Base-by-base conservation (phyloP, 2,329 filamentous ascomycete species). In the Ceratocystis smalleyi region DNA sequence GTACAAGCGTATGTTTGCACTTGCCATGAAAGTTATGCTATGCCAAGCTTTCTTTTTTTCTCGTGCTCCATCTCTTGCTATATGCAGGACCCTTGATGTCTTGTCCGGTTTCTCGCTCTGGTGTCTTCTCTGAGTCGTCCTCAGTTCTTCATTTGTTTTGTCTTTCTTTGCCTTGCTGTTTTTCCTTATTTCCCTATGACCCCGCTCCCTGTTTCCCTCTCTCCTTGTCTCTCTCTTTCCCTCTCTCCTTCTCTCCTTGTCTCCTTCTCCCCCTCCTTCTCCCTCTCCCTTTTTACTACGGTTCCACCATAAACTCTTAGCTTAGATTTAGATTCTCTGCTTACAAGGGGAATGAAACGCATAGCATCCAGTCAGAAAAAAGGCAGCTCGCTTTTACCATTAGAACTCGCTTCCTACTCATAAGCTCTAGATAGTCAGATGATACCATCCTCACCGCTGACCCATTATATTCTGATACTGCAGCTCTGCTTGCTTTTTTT, bases 341-440 rank as follows among this genome's bases (percentile, higher is more conserved):
- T 57, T 32, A 57, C 54, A 57, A 57, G 54, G 54, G 54, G 27
- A 57, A 57, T 35, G 54, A 57, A 57, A 57, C 54, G 17, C 54
- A 57, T 19, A 32, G 32, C 17, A 8, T 57, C 27, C 27, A 6
- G 5, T 22, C 27, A 55, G 30, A 55, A 19, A 54, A 55, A 30
- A 57, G n/a, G 17, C 17, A 19, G 17, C 2, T 57, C 17, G 6
- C 27, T 35, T 57, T 57, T 19, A 15, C 17, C 12, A 5, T 19
- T 15, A 24, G 10, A 51, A 12, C 47, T 51, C 24, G 47, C 7
- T 4, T 57, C 54, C 27, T 57, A 1, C 54, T 22, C 27, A 57
- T 19, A 35, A 57, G 27, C 32, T 57, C 27, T 35, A 27, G 3
- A 15, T 12, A 24, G 47, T 5, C 24, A 51, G 15, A 15, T 40